Evolutionary conservation across 352 stramenopile genomes (phyloP), one percentile per base, ranked within the genome.

Genomic region (Pythium phragmiticola): DNA sequence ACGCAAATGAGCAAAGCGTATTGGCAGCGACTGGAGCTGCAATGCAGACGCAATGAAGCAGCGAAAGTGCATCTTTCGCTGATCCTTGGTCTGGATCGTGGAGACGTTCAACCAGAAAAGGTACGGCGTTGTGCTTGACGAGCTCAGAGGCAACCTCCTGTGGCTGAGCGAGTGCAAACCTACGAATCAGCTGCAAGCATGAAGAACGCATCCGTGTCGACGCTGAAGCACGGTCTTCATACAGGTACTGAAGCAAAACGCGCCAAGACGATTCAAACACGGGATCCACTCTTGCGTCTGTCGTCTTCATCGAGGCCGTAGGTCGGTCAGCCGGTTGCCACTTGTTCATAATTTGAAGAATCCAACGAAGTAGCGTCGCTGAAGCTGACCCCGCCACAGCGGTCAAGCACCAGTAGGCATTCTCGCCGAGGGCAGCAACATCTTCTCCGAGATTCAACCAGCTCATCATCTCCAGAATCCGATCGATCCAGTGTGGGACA

Each of bases 11-110:
- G 46, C 43, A 11, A 8, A 63, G 19, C 28, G 34, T 26, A 16
- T 19, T 37, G 23, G 28, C 8, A 14, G 33, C 56, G 9, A n/a
- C 12, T 5, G 7, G n/a, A 26, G 41, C 39, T 37, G 56, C 7
- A 16, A 11, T 26, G 34, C 30, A 61, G 8, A 61, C 28, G 6
- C 16, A 14, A 14, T 55, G 56, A 54, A 63, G 56, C 14, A 63
- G 17, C 28, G 17, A 17, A 12, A 63, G 33, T 21, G 43, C 56
- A 16, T 13, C 46, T 13, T 47, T 55, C 1, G 23, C 30, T 28
- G 47, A 13, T 26, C 9, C 33, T 34, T 33, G 56, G 19, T 63
- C 43, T 41, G 37, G 45, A 33, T 55, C 45, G 23, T 54, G 47
- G 17, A 63, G 30, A 36, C 33, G 45, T 16, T 46, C 41, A 9